These are phyloP conservation scores for Alternaria gansuensis DNA, from an alignment of 2,329 filamentous ascomycete genomes.

Conservation along the genomic window DNA sequence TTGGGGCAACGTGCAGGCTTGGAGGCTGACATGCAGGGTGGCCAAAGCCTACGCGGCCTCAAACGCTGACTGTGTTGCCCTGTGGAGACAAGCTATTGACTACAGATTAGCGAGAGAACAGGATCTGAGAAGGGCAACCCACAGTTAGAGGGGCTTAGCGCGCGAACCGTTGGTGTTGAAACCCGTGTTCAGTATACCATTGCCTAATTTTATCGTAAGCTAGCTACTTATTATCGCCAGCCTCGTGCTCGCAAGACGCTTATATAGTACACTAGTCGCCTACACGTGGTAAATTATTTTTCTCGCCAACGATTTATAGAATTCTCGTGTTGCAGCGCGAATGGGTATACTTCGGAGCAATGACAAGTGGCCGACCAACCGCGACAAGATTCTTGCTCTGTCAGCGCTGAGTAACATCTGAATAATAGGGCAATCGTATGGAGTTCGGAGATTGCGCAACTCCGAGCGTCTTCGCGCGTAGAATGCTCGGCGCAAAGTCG, in stretches of 20 bases:
- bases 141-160: conserved; percentile 7
- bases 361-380: background rate
- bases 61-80: conserved; percentile 16
- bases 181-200: conserved; percentile 1
- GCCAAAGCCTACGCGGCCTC: conserved; percentile 9
- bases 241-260: conserved; percentile 6
- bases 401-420: conserved; percentile 3
- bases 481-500: conserved; percentile 13
- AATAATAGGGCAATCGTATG: background rate
- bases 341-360: conserved; percentile 5
- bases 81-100: conserved; percentile 17
- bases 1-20: conserved; percentile 1
- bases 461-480: conserved; percentile 5
- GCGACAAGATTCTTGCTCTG: conserved; percentile 6
- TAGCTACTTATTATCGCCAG: background rate
- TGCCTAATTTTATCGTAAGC: background rate
- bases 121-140: conserved; percentile 18
- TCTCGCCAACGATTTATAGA: conserved; percentile 1
- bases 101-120: conserved; percentile 28
- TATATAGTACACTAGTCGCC: conserved; percentile 2
- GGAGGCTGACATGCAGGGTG: conserved; percentile 10
- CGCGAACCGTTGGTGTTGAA: conserved; percentile 2
- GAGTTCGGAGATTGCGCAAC: conserved; percentile 1
- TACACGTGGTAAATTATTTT: background rate
- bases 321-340: conserved; percentile 2